Evolutionary conservation across 2,329 filamentous ascomycete species (phyloP), one percentile per base, ranked within the genome.

Genomic region (Aspergillus uvarum): DNA sequence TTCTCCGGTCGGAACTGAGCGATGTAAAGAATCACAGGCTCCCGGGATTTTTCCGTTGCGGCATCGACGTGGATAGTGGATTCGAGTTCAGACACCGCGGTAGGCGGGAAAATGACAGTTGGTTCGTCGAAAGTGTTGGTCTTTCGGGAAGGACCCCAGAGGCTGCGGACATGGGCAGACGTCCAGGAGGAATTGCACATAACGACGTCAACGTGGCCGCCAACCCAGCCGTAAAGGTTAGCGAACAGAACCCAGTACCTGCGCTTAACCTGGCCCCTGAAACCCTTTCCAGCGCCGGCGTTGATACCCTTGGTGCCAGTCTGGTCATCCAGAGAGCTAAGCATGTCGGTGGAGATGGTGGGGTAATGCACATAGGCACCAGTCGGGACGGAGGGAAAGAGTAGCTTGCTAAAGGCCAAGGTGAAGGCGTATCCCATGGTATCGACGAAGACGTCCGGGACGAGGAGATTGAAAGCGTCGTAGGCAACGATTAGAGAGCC

Each of bases 181-280:
- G 95, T 99, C 95, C 95, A 99, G 60, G 85, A 91, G 5, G 92
- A 96, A 77, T 99, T 99, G 60, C 95, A 96, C 91, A 98, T 96
- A 66, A 98, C 94, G 0, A 96, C 86, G 72, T 99, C 93, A 49
- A 97, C 86, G 16, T 89, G 88, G 22, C 89, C 85, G 22, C 95
- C 95, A 49, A 96, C 89, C 78, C 85, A 87, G 50, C 89, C 88
- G 78, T 99, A 99, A 2, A 96, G 75, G 49, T 81, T 79, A 0
- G 95, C 93, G 71, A 99, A 99, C 1, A 89, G 71, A 64, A 87
- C 81, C 95, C 95, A 99, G 80, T 99, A 99, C 16, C 82, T 74
- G 67, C 85, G 87, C 80, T 99, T 99, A 53, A 81, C 81, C 5
- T 76, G 72, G 11, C 94, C 94, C 61, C 85, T 87, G 29, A 83